Conservation (phyloP, 331 rosid species). For the Quercus tomentella region DNA sequence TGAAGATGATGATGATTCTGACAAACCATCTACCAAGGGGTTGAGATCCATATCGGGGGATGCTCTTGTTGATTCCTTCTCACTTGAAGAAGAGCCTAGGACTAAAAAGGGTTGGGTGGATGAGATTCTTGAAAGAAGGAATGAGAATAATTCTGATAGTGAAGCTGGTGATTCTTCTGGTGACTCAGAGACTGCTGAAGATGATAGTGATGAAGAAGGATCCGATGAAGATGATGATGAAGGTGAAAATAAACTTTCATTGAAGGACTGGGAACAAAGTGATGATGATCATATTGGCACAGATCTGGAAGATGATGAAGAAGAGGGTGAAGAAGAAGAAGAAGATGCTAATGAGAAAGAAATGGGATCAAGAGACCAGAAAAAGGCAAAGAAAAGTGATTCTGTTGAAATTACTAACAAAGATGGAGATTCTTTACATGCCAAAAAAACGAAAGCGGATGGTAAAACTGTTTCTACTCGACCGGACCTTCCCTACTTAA, state of each 20-base stretch:
- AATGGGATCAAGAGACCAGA: conserved; percentile 12
- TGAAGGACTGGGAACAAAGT: conserved; percentile 94
- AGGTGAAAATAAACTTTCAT: conserved; percentile 31
- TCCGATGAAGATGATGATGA: conserved; percentile 52
- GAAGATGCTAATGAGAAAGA: conserved; percentile 26
- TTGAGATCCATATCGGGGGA: conserved; percentile 77
- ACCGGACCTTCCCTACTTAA: conserved; percentile 71
- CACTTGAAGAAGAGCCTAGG: conserved; percentile 45
- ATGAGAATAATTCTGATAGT: conserved; percentile 48
- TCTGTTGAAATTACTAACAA: conserved; percentile 33
- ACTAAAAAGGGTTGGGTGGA: conserved; percentile 83
- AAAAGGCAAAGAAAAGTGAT: conserved; percentile 18
- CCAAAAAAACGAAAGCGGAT: conserved; percentile 38
- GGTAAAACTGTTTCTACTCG: conserved; percentile 33
- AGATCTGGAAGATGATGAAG: conserved; percentile 43
- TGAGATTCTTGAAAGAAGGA: conserved; percentile 62
- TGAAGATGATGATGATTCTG: conserved; percentile 62
- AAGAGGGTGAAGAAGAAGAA: conserved; percentile 29
- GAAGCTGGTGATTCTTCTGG: conserved; percentile 58
- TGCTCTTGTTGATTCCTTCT: conserved; percentile 91
- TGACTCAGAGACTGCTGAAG: conserved; percentile 52
- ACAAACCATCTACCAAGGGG: conserved; percentile 44
- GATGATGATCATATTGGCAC: conserved; percentile 66
- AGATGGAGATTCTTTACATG: conserved; percentile 27
- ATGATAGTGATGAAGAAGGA: conserved; percentile 40